A percentile compares a stretch with the other conserved stretches of the same genome.
Conservation (phyloP, 2,329 filamentous ascomycete genomes). For the Hawksworthiomyces lignivorus region DNA sequence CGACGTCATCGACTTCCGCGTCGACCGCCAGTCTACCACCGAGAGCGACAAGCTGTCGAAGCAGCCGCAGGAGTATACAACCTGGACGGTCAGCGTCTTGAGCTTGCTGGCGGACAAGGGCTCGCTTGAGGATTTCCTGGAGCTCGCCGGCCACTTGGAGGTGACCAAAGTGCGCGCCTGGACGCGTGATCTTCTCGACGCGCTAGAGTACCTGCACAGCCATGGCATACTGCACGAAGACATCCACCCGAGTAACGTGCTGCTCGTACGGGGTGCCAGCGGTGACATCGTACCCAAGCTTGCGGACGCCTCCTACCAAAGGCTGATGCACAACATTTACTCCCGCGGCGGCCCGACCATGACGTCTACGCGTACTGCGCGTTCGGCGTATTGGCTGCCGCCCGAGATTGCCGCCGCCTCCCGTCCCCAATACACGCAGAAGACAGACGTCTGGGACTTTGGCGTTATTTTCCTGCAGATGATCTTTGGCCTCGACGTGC, state of each 20-base stretch:
- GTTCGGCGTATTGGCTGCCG: constrained; percentile 75
- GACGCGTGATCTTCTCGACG: constrained; percentile 88
- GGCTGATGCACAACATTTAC: constrained; percentile 55
- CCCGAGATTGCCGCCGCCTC: constrained; percentile 63
- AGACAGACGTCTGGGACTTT: constrained; percentile 93
- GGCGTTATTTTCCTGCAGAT: constrained; percentile 89
- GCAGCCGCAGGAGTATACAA: constrained; percentile 28
- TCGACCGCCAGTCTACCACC: constrained; percentile 39
- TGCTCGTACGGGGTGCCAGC: constrained; percentile 62
- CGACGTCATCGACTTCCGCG: constrained; percentile 74
- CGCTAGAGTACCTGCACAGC: constrained; percentile 77
- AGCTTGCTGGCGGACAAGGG: constrained; percentile 74
- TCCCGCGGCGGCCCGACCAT: constrained; percentile 41
- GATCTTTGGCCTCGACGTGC: constrained; percentile 75
- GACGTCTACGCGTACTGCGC: constrained; percentile 51
- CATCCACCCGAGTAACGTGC: constrained; percentile 71
- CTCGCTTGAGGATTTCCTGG: constrained; percentile 72
- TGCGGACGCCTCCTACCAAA: constrained; percentile 65
- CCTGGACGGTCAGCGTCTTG: constrained; percentile 69
- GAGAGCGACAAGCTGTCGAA: neutral
- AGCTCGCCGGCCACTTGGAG: constrained; percentile 66
- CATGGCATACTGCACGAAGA: constrained; percentile 77
- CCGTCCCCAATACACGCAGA: constrained; percentile 58
- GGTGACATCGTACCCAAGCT: constrained; percentile 68
- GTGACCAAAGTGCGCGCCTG: constrained; percentile 74